Evolutionary conservation across 2,329 filamentous ascomycete species (phyloP).

Genomic region (Blastomyces emzantsi): DNA sequence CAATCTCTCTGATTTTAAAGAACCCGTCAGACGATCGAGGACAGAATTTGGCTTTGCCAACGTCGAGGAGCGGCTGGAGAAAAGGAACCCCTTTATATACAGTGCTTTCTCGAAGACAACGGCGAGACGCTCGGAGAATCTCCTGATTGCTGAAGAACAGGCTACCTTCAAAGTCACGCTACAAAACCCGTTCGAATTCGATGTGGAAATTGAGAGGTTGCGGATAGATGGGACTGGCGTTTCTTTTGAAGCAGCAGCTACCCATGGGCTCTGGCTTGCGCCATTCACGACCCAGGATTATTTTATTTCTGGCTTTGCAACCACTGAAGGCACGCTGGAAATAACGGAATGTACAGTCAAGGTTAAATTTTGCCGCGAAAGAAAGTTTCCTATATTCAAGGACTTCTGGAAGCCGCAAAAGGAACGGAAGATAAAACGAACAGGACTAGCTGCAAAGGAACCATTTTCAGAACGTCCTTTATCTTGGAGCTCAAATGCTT

Average conservation of each 20-base stretch:
- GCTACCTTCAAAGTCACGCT: slow-evolving; percentile 72
- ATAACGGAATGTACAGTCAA: slow-evolving; percentile 72
- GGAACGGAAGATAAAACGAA: slow-evolving; percentile 66
- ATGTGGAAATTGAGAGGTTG: slow-evolving; percentile 79
- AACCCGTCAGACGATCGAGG: slow-evolving; percentile 56
- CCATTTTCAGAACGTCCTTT: slow-evolving; percentile 38
- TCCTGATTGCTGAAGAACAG: slow-evolving; percentile 69
- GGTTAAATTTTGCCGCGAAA: slow-evolving; percentile 70
- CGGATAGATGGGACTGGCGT: slow-evolving; percentile 64
- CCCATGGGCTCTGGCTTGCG: slow-evolving; percentile 60
- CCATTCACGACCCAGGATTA: slow-evolving; percentile 77
- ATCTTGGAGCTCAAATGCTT: slow-evolving; percentile 37
- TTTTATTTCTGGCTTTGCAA: slow-evolving; percentile 59
- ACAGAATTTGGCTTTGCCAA: slow-evolving; percentile 42
- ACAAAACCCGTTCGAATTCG: slow-evolving; percentile 91
- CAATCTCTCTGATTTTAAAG: slow-evolving; percentile 49
- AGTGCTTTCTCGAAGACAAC: slow-evolving; percentile 76
- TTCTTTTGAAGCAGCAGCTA: slow-evolving; percentile 56
- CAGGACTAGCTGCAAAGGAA: slow-evolving; percentile 54
- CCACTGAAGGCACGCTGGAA: slow-evolving; percentile 56
- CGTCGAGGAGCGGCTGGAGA: slow-evolving; percentile 30
- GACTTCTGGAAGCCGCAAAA: slow-evolving; percentile 63
- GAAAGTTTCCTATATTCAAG: slow-evolving; percentile 74
- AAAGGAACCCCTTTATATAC: slow-evolving; percentile 79
- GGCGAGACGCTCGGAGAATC: slow-evolving; percentile 49